These are phyloP conservation scores for Mucor saturninus DNA, from an alignment of 371 early-diverging fungal species.

Conservation along the genomic window DNA sequence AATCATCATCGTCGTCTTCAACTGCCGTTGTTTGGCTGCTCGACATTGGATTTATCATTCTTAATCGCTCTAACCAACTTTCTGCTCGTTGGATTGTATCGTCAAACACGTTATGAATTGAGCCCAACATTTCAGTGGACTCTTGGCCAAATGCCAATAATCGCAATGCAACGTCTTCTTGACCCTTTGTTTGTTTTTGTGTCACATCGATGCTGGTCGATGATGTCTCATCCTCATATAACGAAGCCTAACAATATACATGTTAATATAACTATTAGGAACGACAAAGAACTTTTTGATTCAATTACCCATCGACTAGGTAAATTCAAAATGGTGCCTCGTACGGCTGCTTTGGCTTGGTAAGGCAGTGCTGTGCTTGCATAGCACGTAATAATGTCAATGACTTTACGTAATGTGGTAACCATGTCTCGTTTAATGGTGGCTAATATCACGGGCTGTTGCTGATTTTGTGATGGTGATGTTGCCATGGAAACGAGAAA, in stretches of 20 bases:
- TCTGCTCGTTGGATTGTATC: slow-evolving; percentile 84
- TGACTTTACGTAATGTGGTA: slow-evolving; percentile 81
- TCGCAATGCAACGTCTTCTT: slow-evolving; percentile 38
- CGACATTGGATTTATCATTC: slow-evolving; percentile 26
- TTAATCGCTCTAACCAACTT: slow-evolving; percentile 65
- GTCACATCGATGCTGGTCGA: slow-evolving; percentile 2
- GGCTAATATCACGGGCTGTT: slow-evolving; percentile 47
- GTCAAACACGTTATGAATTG: slow-evolving; percentile 74
- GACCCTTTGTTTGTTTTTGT: slow-evolving; percentile 19
- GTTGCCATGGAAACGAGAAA: slow-evolving; percentile 66
- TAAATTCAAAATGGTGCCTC: slow-evolving; percentile 80
- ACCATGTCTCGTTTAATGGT: slow-evolving; percentile 81
- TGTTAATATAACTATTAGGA: not conserved
- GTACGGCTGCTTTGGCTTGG: slow-evolving; percentile 79
- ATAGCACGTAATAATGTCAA: slow-evolving; percentile 85
- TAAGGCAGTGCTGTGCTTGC: slow-evolving; percentile 83
- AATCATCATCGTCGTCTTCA: slow-evolving; percentile 14
- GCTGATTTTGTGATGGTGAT: slow-evolving; percentile 3
- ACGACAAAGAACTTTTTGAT: not conserved
- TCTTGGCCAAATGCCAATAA: slow-evolving; percentile 77
- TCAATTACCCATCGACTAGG: slow-evolving; percentile 76
- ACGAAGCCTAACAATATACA: slow-evolving; percentile 27
- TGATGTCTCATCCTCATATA: slow-evolving; percentile 24
- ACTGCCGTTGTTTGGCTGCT: not conserved
- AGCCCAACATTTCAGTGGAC: slow-evolving; percentile 78